Evolutionary conservation across 495 filamentous ascomycete species (phyloP).

Genomic region (Letharia columbiana): DNA sequence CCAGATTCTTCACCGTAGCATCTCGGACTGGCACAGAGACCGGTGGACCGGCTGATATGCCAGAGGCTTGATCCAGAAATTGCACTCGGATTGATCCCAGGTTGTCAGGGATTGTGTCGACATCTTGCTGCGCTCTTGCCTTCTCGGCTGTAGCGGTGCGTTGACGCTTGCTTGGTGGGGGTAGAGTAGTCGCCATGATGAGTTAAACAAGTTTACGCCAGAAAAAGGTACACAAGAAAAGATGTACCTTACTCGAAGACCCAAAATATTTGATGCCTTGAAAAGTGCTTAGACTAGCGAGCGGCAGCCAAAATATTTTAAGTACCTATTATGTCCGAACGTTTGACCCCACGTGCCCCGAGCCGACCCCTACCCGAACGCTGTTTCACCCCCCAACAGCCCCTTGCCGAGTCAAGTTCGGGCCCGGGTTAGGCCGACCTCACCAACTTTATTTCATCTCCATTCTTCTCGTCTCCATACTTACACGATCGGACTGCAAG

Average conservation of each 20-base stretch:
- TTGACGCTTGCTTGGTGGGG: constrained; percentile 87
- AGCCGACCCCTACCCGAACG: no score
- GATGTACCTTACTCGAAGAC: no score
- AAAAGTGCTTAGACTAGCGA: background rate
- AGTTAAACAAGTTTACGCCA: no score
- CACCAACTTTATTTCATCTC: no score
- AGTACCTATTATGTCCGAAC: no score
- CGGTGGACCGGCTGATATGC: constrained; percentile 54
- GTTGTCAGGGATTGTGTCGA: constrained; percentile 59
- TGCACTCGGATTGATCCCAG: constrained; percentile 75
- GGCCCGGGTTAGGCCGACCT: no score
- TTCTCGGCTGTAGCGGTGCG: constrained; percentile 66
- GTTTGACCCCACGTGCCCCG: no score
- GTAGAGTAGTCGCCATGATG: constrained; percentile 77
- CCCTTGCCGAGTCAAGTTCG: no score
- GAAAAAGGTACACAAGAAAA: no score
- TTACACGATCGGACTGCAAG: background rate
- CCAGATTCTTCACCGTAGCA: constrained; percentile 81
- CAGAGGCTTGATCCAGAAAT: constrained; percentile 78
- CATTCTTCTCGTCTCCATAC: background rate
- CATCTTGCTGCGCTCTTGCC: constrained; percentile 65
- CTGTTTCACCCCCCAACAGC: no score
- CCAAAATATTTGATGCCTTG: no score
- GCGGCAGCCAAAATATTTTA: background rate
- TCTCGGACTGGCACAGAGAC: constrained; percentile 79